These are phyloP conservation scores for Dinochytrium kinnereticum DNA, from an alignment of 371 early-diverging fungal genomes.

Conservation along the genomic window DNA sequence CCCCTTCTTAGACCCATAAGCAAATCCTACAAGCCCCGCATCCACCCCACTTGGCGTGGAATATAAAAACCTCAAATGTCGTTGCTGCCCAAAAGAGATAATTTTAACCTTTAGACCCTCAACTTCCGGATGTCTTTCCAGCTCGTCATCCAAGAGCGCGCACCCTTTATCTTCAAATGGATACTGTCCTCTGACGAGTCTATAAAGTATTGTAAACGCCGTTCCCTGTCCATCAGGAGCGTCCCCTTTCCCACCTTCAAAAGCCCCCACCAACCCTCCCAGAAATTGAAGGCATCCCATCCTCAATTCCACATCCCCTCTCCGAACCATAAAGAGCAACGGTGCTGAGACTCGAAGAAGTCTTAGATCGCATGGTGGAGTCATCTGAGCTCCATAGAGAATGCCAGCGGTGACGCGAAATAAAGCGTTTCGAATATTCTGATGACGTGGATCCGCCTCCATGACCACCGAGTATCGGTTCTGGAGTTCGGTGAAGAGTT, in stretches of 20 bases:
- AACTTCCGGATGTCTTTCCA: not conserved
- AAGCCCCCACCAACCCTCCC: not conserved
- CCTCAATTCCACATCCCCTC: not conserved
- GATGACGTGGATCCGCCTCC: not conserved
- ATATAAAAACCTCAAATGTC: not conserved
- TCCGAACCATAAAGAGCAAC: not conserved
- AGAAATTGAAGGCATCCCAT: not conserved
- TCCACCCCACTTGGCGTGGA: not conserved
- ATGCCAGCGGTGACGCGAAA: not conserved
- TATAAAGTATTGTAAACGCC: not conserved
- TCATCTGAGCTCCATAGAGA: not conserved
- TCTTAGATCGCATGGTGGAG: not conserved
- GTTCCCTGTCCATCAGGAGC: not conserved
- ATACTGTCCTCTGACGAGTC: not conserved
- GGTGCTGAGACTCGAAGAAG: conserved; percentile 5
- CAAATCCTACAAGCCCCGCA: not conserved
- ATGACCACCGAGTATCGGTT: not conserved
- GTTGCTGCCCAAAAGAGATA: not conserved
- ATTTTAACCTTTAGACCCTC: not conserved
- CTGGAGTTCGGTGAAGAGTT: not conserved
- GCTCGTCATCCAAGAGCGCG: not conserved
- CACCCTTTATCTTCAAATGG: not conserved
- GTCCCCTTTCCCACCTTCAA: not conserved
- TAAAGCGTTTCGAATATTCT: not conserved
- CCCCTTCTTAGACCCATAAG: not conserved